These are phyloP conservation scores for Primulina tabacum DNA, from an alignment of 257 asterid species.

Conservation along the genomic window DNA sequence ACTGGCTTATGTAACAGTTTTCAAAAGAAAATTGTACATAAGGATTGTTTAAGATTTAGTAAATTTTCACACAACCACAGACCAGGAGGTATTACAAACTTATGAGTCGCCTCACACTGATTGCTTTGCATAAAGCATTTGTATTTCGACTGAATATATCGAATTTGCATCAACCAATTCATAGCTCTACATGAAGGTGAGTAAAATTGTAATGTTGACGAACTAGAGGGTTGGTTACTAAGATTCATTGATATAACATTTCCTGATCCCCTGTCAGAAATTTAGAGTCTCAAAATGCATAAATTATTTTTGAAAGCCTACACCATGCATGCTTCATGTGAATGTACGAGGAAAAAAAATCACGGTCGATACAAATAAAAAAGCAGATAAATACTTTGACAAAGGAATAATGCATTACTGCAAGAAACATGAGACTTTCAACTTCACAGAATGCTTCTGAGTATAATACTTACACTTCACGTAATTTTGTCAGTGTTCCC, in stretches of 20 bases:
- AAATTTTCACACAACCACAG: background rate
- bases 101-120: background rate
- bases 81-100: background rate
- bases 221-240: too few relatives aligned
- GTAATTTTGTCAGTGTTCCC: slow-evolving; percentile 44
- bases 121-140: too few relatives aligned
- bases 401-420: background rate
- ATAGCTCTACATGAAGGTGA: too few relatives aligned
- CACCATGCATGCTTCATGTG: background rate
- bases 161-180: too few relatives aligned
- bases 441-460: background rate
- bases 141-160: too few relatives aligned
- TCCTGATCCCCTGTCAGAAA: too few relatives aligned
- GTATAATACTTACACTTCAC: slow-evolving; percentile 64
- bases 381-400: background rate
- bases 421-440: background rate
- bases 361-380: background rate
- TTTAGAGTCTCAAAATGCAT: too few relatives aligned
- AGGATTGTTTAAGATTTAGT: background rate
- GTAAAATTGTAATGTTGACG: too few relatives aligned
- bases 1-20: background rate
- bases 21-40: background rate
- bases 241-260: too few relatives aligned
- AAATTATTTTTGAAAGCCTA: too few relatives aligned
- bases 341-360: background rate